Evolutionary conservation across 768 basidiomycete species (phyloP), one percentile per base, ranked within the genome.

Genomic region (Lactifluus piperatus): DNA sequence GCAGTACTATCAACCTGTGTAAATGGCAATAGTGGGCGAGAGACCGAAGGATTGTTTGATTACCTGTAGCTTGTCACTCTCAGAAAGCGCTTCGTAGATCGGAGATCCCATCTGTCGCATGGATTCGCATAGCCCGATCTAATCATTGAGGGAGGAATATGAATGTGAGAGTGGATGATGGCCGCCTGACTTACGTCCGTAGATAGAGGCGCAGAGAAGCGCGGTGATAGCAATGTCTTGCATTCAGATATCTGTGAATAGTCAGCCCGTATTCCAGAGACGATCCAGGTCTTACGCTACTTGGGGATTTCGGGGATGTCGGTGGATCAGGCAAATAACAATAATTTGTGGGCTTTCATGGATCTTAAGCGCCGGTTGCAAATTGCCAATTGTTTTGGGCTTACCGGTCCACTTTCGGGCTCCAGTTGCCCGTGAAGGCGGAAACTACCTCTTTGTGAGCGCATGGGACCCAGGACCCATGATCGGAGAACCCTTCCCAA

Each of bases 1-100:
- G 67, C 86, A 88, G 63, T 89, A 91, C 86, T 89, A 62, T 30
- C 30, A n/a, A 44, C 2, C 27, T 26, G 44, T 6, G 29, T 46
- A 37, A 51, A 32, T 39, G 39, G 49, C 32, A 39, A 32, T 26
- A 47, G 18, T 18, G 26, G 5, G 9, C 11, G 26, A 16, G 26
- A 36, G 22, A 44, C 24, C 8, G 26, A 27, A 34, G 13, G 22
- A 26, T 32, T 8, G 50, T 8, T 41, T 53, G 46, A 54, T 56
- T 56, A 36, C 64, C 62, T 65, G 56, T n/a, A 63, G 50, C 30
- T 57, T 63, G 41, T 65, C 64, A 37, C 49, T 54, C 26, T 53
- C 56, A 26, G 64, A 60, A 10, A 60, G 20, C 5, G 64, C 64
- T 51, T 65, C 64, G 47, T 64, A 65, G 22, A 34, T 56, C 27